Conservation (phyloP, 2,329 filamentous ascomycete genomes). For the Neofusicoccum sp. region DNA sequence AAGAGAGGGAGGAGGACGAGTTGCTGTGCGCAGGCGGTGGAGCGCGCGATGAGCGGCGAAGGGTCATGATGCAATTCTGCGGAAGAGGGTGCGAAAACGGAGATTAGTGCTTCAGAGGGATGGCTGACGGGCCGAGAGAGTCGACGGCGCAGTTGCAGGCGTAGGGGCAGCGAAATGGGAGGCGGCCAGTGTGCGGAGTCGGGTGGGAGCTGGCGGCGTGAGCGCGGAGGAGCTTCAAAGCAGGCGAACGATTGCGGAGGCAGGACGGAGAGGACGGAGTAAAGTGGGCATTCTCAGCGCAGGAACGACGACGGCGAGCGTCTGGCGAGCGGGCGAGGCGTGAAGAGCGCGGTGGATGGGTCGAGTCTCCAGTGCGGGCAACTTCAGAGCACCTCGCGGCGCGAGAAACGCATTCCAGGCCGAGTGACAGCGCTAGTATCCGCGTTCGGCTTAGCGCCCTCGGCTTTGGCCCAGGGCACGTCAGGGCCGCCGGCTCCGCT, state of each 20-base stretch:
- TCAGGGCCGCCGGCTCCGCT: constrained; percentile 15
- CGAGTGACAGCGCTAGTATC: constrained; percentile 19
- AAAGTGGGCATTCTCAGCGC: constrained; percentile 32
- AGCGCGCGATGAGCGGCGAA: constrained; percentile 89
- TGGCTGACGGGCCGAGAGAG: background rate
- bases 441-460: constrained; percentile 7
- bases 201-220: constrained; percentile 30
- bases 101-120: background rate
- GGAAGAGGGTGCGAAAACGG: constrained; percentile 9
- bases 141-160: background rate
- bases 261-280: constrained; percentile 25
- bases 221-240: constrained; percentile 40
- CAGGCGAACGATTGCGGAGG: constrained; percentile 32
- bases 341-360: constrained; percentile 10
- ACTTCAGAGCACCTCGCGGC: constrained; percentile 19
- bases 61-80: constrained; percentile 55
- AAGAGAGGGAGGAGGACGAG: constrained; percentile 71
- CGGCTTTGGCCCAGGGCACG: constrained; percentile 13
- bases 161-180: constrained; percentile 24
- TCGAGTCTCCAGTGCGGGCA: constrained; percentile 23
- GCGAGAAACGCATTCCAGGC: constrained; percentile 20
- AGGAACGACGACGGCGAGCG: constrained; percentile 1
- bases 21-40: constrained; percentile 72
- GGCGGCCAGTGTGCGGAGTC: constrained; percentile 24
- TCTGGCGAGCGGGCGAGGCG: constrained; percentile 12